Conservation (phyloP, 805 yeast species). For the Maudiozyma saulgeensis region DNA sequence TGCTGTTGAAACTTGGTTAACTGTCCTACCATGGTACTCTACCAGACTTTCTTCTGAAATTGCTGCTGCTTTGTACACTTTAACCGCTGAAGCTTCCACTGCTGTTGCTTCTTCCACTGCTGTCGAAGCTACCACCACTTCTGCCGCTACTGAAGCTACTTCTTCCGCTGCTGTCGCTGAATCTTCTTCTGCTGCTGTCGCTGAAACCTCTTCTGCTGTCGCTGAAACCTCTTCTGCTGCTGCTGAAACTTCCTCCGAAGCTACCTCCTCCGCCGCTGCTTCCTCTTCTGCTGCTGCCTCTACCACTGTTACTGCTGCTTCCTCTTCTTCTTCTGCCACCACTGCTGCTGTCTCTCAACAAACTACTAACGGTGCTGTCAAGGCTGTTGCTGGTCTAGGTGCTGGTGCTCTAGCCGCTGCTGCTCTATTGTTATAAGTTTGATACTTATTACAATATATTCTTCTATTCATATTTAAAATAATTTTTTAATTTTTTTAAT, state of each 20-base stretch:
- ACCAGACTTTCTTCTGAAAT: slow-evolving; percentile 16
- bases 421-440: slow-evolving; percentile 12
- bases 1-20: slow-evolving; percentile 20
- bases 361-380: slow-evolving; percentile 16
- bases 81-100: neutral
- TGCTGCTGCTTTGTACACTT: slow-evolving; percentile 4
- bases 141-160: neutral
- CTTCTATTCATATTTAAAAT: neutral
- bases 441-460: neutral
- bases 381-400: slow-evolving; percentile 12
- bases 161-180: neutral
- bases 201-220: neutral
- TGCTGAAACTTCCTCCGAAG: neutral
- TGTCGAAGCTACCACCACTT: slow-evolving; percentile 5
- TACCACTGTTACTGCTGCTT: slow-evolving; percentile 4
- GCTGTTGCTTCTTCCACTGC: slow-evolving; percentile 1
- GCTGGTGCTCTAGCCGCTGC: slow-evolving; percentile 15
- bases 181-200: neutral
- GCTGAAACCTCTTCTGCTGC: neutral
- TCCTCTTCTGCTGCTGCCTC: slow-evolving; percentile 10
- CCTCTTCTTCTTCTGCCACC: slow-evolving; percentile 2
- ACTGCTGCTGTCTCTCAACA: slow-evolving; percentile 6
- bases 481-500: too few relatives aligned
- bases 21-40: slow-evolving; percentile 30
- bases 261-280: neutral